A percentile compares a stretch with the other conserved stretches of the same genome.
These are phyloP conservation scores for Cnidoscolus chayamansa DNA, from an alignment of 441 rosid species.

Conservation along the genomic window DNA sequence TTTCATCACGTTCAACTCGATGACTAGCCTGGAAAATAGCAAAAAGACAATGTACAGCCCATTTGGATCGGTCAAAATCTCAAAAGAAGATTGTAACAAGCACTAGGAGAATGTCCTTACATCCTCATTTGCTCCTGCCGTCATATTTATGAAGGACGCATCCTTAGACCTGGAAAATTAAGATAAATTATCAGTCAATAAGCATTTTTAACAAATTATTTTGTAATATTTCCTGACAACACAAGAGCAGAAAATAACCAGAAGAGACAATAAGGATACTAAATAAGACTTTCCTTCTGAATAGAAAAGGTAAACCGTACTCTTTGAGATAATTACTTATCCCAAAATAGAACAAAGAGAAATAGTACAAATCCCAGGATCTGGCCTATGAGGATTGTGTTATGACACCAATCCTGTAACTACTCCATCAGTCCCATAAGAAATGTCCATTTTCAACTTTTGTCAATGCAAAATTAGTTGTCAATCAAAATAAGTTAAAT, in stretches of 20 bases:
- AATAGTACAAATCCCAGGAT: not conserved
- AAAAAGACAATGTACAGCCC: not conserved
- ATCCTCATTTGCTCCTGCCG: conserved; percentile 88
- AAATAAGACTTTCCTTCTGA: not conserved
- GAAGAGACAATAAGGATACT: not conserved
- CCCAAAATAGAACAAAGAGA: not conserved
- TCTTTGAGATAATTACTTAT: not conserved
- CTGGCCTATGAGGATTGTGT: not conserved
- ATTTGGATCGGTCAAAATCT: not conserved
- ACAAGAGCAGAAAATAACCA: not conserved
- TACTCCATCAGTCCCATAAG: not conserved
- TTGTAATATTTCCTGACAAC: not conserved
- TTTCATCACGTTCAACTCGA: conserved; percentile 5
- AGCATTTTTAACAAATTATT: not conserved
- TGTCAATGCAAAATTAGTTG: not conserved
- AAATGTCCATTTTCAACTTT: too few relatives aligned
- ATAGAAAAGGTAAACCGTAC: not conserved
- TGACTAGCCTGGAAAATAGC: conserved; percentile 8
- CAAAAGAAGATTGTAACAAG: not conserved
- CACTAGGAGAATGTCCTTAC: conserved; percentile 29
- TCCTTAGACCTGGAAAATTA: conserved; percentile 59
- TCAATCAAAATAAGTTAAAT: not conserved
- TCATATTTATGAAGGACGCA: conserved; percentile 60
- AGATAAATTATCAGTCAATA: not conserved
- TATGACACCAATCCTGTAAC: not conserved